Percentiles rank a stretch among this genome's conserved stretches.
Evolutionary conservation across 495 filamentous ascomycete species (phyloP).

Genomic region (Hypoxylon fragiforme): DNA sequence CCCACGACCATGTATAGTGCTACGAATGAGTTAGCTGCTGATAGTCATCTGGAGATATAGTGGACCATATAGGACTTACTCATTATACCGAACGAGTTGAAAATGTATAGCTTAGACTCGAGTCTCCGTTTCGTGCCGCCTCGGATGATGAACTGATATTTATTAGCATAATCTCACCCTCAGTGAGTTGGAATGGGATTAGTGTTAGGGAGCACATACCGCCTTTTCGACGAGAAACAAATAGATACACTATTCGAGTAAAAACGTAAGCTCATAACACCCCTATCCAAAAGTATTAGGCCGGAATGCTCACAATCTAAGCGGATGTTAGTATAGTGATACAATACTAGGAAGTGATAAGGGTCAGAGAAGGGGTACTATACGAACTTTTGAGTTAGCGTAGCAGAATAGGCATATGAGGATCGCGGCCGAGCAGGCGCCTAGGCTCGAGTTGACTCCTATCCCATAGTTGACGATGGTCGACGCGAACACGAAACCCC

Average conservation of each 20-base stretch:
- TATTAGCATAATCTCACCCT: neutral
- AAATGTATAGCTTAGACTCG: constrained; percentile 53
- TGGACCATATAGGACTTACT: constrained; percentile 33
- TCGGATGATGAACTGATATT: constrained; percentile 52
- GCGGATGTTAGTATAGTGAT: neutral
- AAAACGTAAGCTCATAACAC: constrained; percentile 7
- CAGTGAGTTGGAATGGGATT: neutral
- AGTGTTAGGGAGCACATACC: constrained; percentile 36
- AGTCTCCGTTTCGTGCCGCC: constrained; percentile 46
- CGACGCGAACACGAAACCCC: constrained; percentile 54
- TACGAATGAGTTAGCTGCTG: constrained; percentile 27
- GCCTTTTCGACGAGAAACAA: constrained; percentile 57
- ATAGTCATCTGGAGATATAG: neutral
- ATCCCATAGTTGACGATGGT: constrained; percentile 54
- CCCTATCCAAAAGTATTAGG: neutral
- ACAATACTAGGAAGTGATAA: neutral
- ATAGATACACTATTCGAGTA: constrained; percentile 50
- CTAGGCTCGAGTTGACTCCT: constrained; percentile 45
- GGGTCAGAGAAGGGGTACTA: neutral
- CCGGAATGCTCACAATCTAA: constrained; percentile 43
- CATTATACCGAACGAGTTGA: constrained; percentile 58
- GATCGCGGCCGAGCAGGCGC: constrained; percentile 53
- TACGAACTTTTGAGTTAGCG: constrained; percentile 55
- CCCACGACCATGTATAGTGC: constrained; percentile 52
- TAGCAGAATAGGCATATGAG: constrained; percentile 56